Base-by-base conservation (phyloP, 108 stramenopile genomes). In the Skeletonema tropicum region DNA sequence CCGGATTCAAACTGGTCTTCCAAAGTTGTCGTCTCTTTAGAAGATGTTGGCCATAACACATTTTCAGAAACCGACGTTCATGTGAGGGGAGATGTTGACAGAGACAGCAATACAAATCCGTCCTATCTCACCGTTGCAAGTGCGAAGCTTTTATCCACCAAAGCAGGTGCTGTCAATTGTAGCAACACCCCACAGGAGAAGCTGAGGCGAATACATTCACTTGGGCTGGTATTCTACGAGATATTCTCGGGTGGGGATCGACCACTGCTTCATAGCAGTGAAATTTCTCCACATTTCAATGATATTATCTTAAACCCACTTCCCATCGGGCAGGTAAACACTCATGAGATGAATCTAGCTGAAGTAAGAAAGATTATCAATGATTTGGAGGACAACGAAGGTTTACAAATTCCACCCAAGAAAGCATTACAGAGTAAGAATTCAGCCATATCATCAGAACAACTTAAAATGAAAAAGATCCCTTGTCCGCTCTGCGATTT, bases 151-250 rank as follows among this genome's bases (percentile, higher is more conserved):
- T 9, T 48, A 39, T 41, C 57, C 21, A 52, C 21, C 2, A 23
- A 21, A 15, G 49, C 49, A 52, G 49, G 4, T 52, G 2, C 49
- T 4, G 6, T 1, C 38, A 10, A 39, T 39, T 8, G 13, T 14
- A 14, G 15, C 15, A 42, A 15, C 1, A 15, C 14, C 3, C 29
- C 29, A 23, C 19, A 41, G 21, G 57, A 42, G 58, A 32, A 66
- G 42, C 5, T 35, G 46, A 65, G 57, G 32, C 65, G 60, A n/a
- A 76, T 76, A 25, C 62, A 60, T 46, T 55, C 17, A 62, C 46
- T 76, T 25, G 75, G 75, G 15, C 41, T 68, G 21, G 60, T 76
- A 21, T 68, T 68, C 33, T 76, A 76, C 49, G 42, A 68, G 14
- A 0, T 69, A 39, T 69, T 76, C 36, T 68, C 75, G 4, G 75